A percentile compares a stretch with the other conserved stretches of the same genome.
Evolutionary conservation across 345 rosid species (phyloP).

Genomic region (Ceriops decandra): DNA sequence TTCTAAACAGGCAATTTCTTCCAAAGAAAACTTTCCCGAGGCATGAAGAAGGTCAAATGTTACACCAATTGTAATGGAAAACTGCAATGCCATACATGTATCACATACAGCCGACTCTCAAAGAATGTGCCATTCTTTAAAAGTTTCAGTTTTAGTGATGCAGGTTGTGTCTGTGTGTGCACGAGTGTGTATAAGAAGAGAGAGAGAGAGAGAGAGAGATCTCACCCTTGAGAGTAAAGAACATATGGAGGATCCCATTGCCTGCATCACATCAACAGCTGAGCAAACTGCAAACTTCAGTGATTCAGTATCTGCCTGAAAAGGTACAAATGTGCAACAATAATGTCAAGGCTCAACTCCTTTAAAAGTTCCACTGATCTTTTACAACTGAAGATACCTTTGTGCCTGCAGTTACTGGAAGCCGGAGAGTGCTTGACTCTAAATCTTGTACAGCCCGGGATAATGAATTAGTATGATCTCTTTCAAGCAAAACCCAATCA

Average conservation of each 20-base stretch:
- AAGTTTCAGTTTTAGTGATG: background rate
- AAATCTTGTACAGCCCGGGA: conserved; percentile 79
- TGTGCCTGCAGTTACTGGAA: conserved; percentile 89
- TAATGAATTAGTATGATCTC: conserved; percentile 70
- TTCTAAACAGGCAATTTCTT: conserved; percentile 1
- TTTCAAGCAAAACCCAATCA: conserved; percentile 82
- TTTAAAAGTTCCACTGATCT: conserved; percentile 1
- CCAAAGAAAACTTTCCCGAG: background rate
- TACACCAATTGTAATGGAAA: background rate
- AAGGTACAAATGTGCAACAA: conserved; percentile 9
- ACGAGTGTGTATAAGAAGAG: no score
- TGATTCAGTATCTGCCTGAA: conserved; percentile 76
- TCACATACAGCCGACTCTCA: background rate
- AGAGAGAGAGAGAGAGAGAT: conserved; percentile 6
- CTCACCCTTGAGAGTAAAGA: conserved; percentile 71
- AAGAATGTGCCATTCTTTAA: background rate
- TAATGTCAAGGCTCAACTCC: conserved; percentile 20
- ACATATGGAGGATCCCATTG: conserved; percentile 74
- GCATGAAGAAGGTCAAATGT: background rate
- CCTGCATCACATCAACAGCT: conserved; percentile 88
- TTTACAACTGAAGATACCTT: conserved; percentile 42
- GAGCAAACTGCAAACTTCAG: conserved; percentile 77
- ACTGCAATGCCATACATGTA: background rate
- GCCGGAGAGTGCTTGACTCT: conserved; percentile 83
- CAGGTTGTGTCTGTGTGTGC: no score